A percentile compares a stretch with the other conserved stretches of the same genome.
phyloP scores from a whole-genome alignment of 257 asterid species.

The Nemophila menziesii region DNA sequence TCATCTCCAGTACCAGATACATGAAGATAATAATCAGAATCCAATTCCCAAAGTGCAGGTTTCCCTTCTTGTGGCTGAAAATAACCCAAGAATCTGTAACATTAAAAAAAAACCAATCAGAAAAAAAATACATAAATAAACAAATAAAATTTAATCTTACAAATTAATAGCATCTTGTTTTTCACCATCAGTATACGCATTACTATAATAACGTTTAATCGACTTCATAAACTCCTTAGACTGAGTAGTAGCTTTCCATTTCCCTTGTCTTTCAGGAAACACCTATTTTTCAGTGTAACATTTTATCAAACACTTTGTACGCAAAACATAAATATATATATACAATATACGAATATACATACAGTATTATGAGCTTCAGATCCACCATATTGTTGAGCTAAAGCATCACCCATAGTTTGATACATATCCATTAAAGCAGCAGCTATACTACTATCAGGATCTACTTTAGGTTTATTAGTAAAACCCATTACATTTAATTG shows the following conservation, averaged over 20 bases:
- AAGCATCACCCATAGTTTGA: conserved; percentile 97
- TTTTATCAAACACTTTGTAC: conserved; percentile 1
- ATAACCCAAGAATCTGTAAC: conserved; percentile 88
- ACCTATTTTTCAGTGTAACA: conserved; percentile 53
- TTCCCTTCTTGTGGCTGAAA: conserved; percentile 97
- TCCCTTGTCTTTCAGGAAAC: conserved; percentile 96
- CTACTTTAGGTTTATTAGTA: conserved; percentile 79
- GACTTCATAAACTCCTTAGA: conserved; percentile 95
- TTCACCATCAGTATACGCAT: conserved; percentile 97
- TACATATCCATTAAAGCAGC: conserved; percentile 99
- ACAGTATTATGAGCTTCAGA: conserved; percentile 98
- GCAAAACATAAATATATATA: too few species aligned
- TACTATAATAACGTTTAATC: conserved; percentile 92
- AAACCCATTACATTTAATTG: conserved; percentile 87
- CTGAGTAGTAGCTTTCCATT: conserved; percentile 98
- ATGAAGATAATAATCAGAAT: conserved; percentile 97
- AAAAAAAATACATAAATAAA: too few species aligned
- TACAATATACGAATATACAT: conserved; percentile 5
- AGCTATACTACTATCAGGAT: conserved; percentile 93
- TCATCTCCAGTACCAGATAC: conserved; percentile 94
- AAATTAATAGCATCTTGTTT: conserved; percentile 98
- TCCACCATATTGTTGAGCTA: conserved; percentile 99
- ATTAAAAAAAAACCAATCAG: too few species aligned
- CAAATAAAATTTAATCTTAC: conserved; percentile 45
- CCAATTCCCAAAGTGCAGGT: conserved; percentile 98